Conservation (phyloP, 139 green algal species). For the Closterium sp. region DNA sequence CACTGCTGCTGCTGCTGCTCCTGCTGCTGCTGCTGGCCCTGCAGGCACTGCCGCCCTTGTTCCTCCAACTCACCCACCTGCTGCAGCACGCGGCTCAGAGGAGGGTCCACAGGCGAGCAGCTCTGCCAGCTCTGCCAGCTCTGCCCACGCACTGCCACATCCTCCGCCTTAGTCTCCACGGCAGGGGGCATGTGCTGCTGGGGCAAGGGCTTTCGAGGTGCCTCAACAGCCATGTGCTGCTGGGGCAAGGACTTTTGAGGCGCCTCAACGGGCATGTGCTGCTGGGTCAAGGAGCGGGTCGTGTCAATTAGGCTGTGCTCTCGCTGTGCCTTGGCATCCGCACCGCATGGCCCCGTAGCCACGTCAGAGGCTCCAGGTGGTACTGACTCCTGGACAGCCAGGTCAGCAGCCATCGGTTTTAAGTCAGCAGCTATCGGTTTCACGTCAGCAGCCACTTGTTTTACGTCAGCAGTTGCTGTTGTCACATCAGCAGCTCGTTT, state of each 20-base stretch:
- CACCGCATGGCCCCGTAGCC: background rate
- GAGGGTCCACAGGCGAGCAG: background rate
- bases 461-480: no score
- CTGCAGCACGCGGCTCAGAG: background rate
- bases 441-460: no score
- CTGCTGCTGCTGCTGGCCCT: background rate
- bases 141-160: no score
- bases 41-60: background rate
- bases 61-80: background rate
- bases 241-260: no score
- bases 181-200: background rate
- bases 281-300: background rate
- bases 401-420: background rate
- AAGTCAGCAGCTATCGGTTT: background rate
- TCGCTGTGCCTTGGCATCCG: background rate
- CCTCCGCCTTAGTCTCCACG: no score
- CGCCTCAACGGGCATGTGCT: no score
- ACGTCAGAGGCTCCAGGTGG: background rate
- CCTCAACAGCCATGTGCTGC: background rate
- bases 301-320: background rate
- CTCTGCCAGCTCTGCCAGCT: background rate
- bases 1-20: background rate
- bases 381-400: background rate
- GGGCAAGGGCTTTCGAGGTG: no score
- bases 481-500: no score